Conservation (phyloP, 2,329 filamentous ascomycete genomes). For the Colletotrichum cuscutae region DNA sequence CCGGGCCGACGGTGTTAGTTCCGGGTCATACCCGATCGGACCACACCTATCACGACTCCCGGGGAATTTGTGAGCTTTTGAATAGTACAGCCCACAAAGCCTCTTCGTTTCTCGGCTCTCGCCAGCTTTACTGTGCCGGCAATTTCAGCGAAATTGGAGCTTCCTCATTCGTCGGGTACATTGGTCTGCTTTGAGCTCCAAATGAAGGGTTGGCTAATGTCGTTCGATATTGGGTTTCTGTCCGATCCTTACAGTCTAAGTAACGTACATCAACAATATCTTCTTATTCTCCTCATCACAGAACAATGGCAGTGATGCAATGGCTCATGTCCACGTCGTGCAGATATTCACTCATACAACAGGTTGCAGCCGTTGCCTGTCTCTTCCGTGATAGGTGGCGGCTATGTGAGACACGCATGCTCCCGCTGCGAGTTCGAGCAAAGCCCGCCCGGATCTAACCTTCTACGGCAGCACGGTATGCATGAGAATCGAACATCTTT, state of each 20-base stretch:
- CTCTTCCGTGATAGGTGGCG: not conserved
- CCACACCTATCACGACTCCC: not conserved
- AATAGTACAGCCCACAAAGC: accelerated
- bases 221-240: accelerated
- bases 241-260: not conserved
- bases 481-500: not conserved
- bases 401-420: not conserved
- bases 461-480: not conserved
- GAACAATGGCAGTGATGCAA: accelerated
- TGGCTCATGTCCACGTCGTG: not conserved
- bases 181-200: not conserved
- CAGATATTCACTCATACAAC: not conserved
- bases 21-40: not conserved
- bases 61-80: not conserved
- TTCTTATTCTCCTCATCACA: not conserved
- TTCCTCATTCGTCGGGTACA: no score
- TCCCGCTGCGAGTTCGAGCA: not conserved
- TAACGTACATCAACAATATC: accelerated
- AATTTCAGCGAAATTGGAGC: accelerated
- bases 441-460: not conserved
- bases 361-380: not conserved
- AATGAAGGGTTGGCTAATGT: not conserved
- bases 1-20: not conserved
- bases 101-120: no score
- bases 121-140: no score